Base-by-base conservation (phyloP, 257 asterid genomes). In the Ilex aquifolium region DNA sequence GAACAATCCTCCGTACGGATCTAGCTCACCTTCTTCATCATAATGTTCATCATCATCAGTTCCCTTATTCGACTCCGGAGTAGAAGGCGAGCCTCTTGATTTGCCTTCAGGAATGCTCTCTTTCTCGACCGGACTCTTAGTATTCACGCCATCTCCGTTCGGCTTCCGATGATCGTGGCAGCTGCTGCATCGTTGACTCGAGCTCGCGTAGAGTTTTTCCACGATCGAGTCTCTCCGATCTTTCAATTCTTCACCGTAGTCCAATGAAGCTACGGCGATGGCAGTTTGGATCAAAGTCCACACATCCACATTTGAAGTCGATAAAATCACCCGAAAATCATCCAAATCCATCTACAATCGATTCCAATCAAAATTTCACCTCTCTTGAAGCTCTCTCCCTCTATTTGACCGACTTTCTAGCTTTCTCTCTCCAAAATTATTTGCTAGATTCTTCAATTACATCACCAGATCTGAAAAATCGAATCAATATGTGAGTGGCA, bases 231-330 rank as follows among this genome's bases (percentile, higher is more conserved):
- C 97, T 42, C 97, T 73, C 27, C 95, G 96, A 70, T 75, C 70
- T 65, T 82, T 90, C 76, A 93, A 62, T 11, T 90, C 96, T 2
- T 81, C 87, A 52, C 75, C 72, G 76, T 68, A 77, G 74, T 93
- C 99, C 44, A 79, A 44, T 54, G 82, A 50, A 29, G 97, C 99
- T 58, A 93, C 87, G 60, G 75, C 65, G 56, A 93, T 85, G 68
- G 99, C 99, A 58, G 97, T 69, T 7, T 85, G 94, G 29, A 93
- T 90, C 71, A 93, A 42, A 48, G 80, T 60, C 99, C 99, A 93
- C 3, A 93, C 78, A 30, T 82, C 95, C 36, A 76, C 85, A 27
- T 84, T 76, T 16, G 99, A 82, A 72, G 79, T 72, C 62, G 92
- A 82, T 55, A 90, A 59, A 69, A 93, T 77, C 75, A 76, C 54